phyloP scores from a whole-genome alignment of 2,329 filamentous ascomycete genomes.

The Gaeumannomyces sp. region DNA sequence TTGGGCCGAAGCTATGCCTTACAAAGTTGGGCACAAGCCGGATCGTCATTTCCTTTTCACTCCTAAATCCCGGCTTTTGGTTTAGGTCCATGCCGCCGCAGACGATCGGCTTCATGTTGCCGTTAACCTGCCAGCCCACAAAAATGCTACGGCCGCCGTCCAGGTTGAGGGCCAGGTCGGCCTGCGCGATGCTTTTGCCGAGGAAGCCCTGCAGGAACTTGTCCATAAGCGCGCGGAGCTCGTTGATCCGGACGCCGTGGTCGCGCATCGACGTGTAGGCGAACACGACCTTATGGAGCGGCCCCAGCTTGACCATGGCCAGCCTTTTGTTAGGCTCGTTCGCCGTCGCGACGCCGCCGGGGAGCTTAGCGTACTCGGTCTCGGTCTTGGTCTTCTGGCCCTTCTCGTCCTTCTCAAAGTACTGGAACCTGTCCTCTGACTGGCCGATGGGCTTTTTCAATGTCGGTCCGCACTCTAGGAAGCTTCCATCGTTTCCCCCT shows the following conservation, averaged over 20 bases:
- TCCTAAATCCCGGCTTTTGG: too few relatives aligned
- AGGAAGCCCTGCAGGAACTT: background rate
- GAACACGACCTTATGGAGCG: background rate
- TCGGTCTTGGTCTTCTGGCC: too few relatives aligned
- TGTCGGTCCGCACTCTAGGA: too few relatives aligned
- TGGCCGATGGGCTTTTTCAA: too few relatives aligned
- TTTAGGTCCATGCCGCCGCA: too few relatives aligned
- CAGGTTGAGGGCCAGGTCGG: background rate
- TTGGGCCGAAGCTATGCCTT: too few relatives aligned
- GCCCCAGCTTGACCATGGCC: background rate
- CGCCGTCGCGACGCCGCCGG: background rate
- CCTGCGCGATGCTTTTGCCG: background rate
- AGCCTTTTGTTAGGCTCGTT: background rate
- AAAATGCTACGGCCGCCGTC: slow-evolving; percentile 6
- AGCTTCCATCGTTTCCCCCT: too few relatives aligned
- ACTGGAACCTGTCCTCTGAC: too few relatives aligned
- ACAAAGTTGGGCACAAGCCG: too few relatives aligned
- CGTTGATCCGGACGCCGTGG: background rate
- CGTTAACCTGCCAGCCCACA: background rate
- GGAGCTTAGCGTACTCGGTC: background rate
- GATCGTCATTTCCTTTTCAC: too few relatives aligned
- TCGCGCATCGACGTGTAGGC: background rate
- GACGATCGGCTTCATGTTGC: background rate
- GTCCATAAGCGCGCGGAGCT: background rate
- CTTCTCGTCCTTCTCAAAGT: too few relatives aligned